Conservation (phyloP, 2,329 filamentous ascomycete species). For the Atkinsonella texensis region DNA sequence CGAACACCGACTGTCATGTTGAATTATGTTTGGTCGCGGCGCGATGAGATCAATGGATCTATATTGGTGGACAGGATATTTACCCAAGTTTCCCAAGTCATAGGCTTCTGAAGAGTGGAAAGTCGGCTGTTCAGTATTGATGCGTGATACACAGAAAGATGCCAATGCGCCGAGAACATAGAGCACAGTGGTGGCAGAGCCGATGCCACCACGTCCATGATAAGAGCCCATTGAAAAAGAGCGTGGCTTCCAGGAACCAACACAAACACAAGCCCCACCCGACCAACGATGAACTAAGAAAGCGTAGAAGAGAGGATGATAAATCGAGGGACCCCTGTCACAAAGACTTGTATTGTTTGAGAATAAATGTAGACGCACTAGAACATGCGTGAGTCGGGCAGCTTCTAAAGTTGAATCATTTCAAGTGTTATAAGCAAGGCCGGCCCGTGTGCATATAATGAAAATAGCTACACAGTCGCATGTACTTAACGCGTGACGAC, state of each 20-base stretch:
- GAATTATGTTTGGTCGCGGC: constrained; percentile 20
- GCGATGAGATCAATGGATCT: constrained; percentile 3
- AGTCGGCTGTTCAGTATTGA: constrained; percentile 2
- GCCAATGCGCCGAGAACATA: background rate
- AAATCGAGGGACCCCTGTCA: too few species aligned
- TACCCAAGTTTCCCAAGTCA: constrained; percentile 13
- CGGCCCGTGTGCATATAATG: too few species aligned
- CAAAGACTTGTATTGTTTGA: too few species aligned
- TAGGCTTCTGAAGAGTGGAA: constrained; percentile 10
- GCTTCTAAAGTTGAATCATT: too few species aligned
- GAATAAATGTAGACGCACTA: too few species aligned
- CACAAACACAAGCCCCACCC: background rate
- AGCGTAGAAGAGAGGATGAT: background rate
- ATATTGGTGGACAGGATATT: constrained; percentile 14
- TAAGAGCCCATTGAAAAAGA: background rate
- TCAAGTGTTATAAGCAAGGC: too few species aligned
- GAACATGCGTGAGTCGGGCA: too few species aligned
- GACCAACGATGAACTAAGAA: background rate
- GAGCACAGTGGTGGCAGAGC: constrained; percentile 1
- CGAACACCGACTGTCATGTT: constrained; percentile 18
- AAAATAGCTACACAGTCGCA: too few species aligned
- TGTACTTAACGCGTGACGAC: too few species aligned
- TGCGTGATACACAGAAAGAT: background rate
- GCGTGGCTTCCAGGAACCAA: background rate
- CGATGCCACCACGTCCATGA: background rate